Evolutionary conservation across 805 yeast genomes (phyloP), one percentile per base, ranked within the genome.

Genomic region (Metschnikowia bowlesiae): DNA sequence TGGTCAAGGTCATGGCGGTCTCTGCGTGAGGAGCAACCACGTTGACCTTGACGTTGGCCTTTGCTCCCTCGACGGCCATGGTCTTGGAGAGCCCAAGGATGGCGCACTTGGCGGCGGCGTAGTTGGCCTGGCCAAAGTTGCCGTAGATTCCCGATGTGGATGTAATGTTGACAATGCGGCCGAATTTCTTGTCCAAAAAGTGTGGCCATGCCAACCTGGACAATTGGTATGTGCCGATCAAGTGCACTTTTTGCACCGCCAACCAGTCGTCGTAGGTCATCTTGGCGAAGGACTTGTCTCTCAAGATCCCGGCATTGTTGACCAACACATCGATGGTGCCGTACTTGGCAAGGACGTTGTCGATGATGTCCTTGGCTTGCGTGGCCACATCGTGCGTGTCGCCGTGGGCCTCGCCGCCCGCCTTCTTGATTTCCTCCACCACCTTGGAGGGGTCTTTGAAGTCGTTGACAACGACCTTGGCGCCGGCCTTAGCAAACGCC

Each of bases 91-190:
- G 79, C 14, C 96, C 96, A 44, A 90, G 71, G 55, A 92, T 82
- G 26, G 89, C 97, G 47, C 87, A 82, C 74, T 92, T 92, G 42
- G 98, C 97, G 32, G 97, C 83, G 18, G 96, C 84, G 69, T 92
- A 92, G 74, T 92, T 92, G 38, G 97, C 89, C 73, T 92, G 99
- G 46, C 99, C 99, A 73, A 92, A 92, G 75, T 87, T 89, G 56
- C 99, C 99, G 69, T 92, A 92, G 59, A 92, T 90, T 57, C 98
- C 99, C 2, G 97, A 90, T 8, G 98, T 92, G 16, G 97, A 90
- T 26, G 97, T 80, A 41, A 96, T 88, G 70, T 92, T 92, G 58
- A 92, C 80, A 50, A 92, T 84, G 56, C 82, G 79, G 59, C 98
- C 97, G 48, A 79, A 78, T 59, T 84, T 82, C 70, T 91, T 89